phyloP scores from a whole-genome alignment of 345 rosid genomes.

The Lumnitzera racemosa region DNA sequence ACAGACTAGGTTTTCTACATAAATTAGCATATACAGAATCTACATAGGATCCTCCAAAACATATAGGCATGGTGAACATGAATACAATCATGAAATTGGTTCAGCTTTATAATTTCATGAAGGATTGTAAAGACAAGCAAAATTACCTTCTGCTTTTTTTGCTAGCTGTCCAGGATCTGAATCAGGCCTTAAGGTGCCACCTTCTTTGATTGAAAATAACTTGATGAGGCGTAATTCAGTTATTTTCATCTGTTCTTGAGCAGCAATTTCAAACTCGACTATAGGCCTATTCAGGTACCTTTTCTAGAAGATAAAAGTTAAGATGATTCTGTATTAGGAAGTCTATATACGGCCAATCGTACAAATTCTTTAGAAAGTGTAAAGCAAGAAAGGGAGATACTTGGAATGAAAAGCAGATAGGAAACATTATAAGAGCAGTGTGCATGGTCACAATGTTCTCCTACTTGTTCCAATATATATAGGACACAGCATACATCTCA shows the following conservation, averaged over 20 bases:
- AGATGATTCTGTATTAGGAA: background rate
- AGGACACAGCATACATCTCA: too few relatives aligned
- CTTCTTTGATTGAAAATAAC: slow-evolving; percentile 42
- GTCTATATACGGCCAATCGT: background rate
- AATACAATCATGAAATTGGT: too few relatives aligned
- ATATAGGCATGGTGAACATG: too few relatives aligned
- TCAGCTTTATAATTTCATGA: background rate
- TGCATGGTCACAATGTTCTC: too few relatives aligned
- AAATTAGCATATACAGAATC: too few relatives aligned
- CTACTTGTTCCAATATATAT: too few relatives aligned
- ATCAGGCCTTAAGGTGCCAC: slow-evolving; percentile 18
- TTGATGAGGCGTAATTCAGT: slow-evolving; percentile 78
- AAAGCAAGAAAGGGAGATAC: too few relatives aligned
- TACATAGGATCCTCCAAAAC: too few relatives aligned
- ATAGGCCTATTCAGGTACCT: slow-evolving; percentile 73
- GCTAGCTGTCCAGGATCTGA: slow-evolving; percentile 12
- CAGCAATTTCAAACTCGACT: slow-evolving; percentile 76
- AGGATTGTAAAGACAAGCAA: slow-evolving; percentile 5
- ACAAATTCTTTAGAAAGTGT: background rate
- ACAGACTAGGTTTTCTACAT: too few relatives aligned
- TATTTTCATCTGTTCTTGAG: slow-evolving; percentile 85
- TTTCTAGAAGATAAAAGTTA: slow-evolving; percentile 29
- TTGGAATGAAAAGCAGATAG: too few relatives aligned
- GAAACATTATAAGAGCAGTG: too few relatives aligned
- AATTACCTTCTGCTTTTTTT: slow-evolving; percentile 54